Evolutionary conservation across 1,284 basidiomycete species (phyloP).

Genomic region (Cryptococcus sp.): DNA sequence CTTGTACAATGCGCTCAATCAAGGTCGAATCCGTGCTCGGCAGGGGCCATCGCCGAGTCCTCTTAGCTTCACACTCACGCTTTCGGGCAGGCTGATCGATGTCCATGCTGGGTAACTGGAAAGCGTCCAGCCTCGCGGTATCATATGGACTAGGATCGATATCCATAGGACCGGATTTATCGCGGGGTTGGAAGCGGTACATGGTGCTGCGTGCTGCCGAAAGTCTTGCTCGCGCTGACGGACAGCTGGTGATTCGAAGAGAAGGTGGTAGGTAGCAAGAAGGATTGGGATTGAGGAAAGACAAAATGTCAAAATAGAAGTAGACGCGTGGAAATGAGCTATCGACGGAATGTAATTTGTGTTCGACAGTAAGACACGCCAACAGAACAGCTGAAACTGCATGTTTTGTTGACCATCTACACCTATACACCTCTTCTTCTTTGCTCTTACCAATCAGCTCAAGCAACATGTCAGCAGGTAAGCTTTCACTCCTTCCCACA

Average conservation of each 20-base stretch:
- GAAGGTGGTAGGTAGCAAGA: neutral
- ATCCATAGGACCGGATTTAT: slow-evolving; percentile 47
- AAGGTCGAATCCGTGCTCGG: neutral
- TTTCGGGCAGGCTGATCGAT: slow-evolving; percentile 44
- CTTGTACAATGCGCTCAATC: neutral
- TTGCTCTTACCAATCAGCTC: neutral
- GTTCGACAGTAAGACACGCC: no score
- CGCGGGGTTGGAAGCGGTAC: slow-evolving; percentile 25
- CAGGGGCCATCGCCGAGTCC: neutral
- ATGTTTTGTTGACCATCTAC: no score
- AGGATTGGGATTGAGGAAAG: neutral
- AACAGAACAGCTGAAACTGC: no score
- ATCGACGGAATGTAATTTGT: no score
- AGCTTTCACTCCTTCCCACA: neutral
- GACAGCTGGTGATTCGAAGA: neutral
- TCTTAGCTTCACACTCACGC: slow-evolving; percentile 28
- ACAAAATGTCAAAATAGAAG: slow-evolving; percentile 8
- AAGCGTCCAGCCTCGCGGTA: slow-evolving; percentile 32
- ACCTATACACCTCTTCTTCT: neutral
- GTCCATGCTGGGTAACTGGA: slow-evolving; percentile 25
- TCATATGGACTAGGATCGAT: slow-evolving; percentile 33
- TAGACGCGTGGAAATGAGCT: slow-evolving; percentile 5
- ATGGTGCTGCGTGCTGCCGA: slow-evolving; percentile 13
- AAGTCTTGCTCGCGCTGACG: neutral
- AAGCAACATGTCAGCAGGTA: slow-evolving; percentile 38